Conservation (phyloP, 2,329 filamentous ascomycete species). For the Fusarium clavum region DNA sequence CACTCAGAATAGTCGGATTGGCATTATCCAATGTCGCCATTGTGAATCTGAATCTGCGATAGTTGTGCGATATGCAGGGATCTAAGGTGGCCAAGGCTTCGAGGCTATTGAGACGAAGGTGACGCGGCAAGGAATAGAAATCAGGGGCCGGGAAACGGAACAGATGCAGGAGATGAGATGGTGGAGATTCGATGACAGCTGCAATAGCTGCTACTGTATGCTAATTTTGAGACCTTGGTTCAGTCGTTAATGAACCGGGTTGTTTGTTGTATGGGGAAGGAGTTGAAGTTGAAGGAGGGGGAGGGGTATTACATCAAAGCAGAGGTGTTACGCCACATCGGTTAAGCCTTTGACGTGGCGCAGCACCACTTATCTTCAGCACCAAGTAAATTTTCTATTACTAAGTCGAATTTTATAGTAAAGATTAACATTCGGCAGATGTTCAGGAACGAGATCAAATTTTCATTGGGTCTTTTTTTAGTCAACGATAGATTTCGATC, state of each 20-base stretch:
- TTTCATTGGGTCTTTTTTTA: background rate
- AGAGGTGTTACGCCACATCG: constrained; percentile 39
- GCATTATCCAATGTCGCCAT: constrained; percentile 72
- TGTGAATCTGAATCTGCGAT: constrained; percentile 6
- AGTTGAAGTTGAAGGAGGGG: constrained; percentile 33
- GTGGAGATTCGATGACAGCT: constrained; percentile 37
- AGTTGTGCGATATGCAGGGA: constrained; percentile 25
- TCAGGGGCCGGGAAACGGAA: constrained; percentile 2
- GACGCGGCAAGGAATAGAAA: constrained; percentile 14
- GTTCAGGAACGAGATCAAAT: background rate
- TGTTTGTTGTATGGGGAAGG: constrained; percentile 32
- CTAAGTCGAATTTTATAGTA: background rate
- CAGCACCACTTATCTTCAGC: constrained; percentile 25
- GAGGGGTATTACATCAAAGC: constrained; percentile 32
- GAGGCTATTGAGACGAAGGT: constrained; percentile 21
- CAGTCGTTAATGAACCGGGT: constrained; percentile 32
- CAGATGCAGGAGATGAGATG: constrained; percentile 25
- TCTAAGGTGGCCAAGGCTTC: constrained; percentile 21
- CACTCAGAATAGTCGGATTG: constrained; percentile 92
- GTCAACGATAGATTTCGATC: background rate
- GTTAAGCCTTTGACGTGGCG: constrained; percentile 41
- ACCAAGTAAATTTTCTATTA: background rate
- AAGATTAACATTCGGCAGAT: constrained; percentile 18
- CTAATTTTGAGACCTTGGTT: constrained; percentile 25
- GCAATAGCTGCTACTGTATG: constrained; percentile 28